Conservation (phyloP, 768 basidiomycete species). For the Fibroporia radiculosa region DNA sequence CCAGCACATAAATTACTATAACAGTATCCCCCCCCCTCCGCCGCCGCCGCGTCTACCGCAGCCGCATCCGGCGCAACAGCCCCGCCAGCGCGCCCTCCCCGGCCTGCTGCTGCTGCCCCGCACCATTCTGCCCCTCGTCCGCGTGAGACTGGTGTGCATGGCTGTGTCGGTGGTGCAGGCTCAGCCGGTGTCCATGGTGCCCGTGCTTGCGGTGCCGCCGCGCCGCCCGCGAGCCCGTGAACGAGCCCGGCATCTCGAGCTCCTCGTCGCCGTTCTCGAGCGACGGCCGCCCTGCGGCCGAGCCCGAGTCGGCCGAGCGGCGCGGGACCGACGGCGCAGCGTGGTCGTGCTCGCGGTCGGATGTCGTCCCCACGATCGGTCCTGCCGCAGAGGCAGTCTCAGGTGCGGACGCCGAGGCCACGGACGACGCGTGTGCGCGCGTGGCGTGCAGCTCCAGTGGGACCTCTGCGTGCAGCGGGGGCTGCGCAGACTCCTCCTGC, state of each 20-base stretch:
- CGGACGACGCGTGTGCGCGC: slow-evolving; percentile 1
- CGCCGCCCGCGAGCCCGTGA: slow-evolving; percentile 21
- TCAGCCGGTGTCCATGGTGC: not conserved
- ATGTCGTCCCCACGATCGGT: no score
- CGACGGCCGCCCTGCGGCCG: not conserved
- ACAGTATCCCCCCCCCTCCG: no score
- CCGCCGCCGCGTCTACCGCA: no score
- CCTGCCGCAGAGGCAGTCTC: not conserved
- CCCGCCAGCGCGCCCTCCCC: slow-evolving; percentile 2
- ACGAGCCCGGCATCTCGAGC: slow-evolving; percentile 46
- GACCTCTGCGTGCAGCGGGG: slow-evolving; percentile 17
- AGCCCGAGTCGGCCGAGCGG: slow-evolving; percentile 8
- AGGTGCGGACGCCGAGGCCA: not conserved
- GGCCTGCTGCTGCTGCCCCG: no score
- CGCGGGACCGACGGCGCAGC: not conserved
- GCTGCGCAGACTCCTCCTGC: slow-evolving; percentile 10
- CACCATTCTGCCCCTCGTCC: no score
- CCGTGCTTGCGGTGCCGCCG: not conserved
- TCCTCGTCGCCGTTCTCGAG: slow-evolving; percentile 11
- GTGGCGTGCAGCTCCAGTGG: slow-evolving; percentile 10
- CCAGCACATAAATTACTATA: no score
- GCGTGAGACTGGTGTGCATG: no score
- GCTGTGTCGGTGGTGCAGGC: no score
- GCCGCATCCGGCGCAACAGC: slow-evolving; percentile 13
- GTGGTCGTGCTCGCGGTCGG: not conserved